Percentiles rank a stretch among this genome's conserved stretches.
Evolutionary conservation across 305 asterid genomes (phyloP).

Genomic region (Fraxinus ornus): DNA sequence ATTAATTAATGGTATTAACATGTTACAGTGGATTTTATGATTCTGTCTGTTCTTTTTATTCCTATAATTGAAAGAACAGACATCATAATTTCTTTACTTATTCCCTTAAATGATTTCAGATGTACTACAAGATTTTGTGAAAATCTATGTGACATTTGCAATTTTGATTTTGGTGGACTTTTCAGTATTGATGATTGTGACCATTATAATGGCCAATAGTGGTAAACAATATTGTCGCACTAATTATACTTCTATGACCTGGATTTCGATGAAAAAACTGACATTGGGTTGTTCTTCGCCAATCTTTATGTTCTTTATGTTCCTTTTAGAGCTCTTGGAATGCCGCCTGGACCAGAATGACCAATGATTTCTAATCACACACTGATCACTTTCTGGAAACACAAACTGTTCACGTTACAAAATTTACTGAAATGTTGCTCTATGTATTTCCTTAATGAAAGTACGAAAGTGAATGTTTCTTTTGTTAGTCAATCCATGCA

Average conservation of each 20-base stretch:
- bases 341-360: not conserved
- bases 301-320: not conserved
- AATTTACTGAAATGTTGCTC: not conserved
- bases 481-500: not conserved
- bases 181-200: not conserved
- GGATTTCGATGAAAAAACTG: not conserved
- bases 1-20: not conserved
- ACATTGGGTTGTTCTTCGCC: not conserved
- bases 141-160: not conserved
- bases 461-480: not conserved
- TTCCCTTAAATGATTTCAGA: not conserved
- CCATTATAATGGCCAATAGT: not conserved
- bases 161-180: not conserved
- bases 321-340: not conserved
- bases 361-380: not conserved
- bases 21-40: not conserved
- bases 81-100: not conserved
- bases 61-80: not conserved
- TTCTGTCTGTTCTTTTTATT: not conserved
- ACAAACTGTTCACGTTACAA: not conserved
- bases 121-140: not conserved
- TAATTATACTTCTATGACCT: not conserved
- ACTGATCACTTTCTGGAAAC: not conserved
- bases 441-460: not conserved
- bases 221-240: not conserved